phyloP scores from a whole-genome alignment of 31 red algal genomes.

The Endocladia muricata region DNA sequence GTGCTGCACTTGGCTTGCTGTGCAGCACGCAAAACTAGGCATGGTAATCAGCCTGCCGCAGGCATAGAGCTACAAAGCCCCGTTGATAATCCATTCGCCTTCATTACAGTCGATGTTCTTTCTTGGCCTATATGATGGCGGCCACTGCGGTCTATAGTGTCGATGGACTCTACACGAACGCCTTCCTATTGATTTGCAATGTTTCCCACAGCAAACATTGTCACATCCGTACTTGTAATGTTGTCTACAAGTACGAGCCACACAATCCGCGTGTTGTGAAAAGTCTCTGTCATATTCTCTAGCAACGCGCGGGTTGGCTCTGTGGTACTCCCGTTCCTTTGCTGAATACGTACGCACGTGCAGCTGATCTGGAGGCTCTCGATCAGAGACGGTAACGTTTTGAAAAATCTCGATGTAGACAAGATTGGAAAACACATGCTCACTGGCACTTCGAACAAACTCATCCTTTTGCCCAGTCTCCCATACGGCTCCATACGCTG shows the following conservation, averaged over 20 bases:
- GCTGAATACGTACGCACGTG: neutral
- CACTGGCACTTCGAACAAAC: neutral
- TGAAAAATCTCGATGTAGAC: neutral
- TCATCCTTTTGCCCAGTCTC: neutral
- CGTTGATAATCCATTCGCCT: too few species aligned
- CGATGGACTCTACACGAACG: neutral
- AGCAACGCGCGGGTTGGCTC: neutral
- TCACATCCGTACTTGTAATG: neutral
- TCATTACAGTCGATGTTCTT: too few species aligned
- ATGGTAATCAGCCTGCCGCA: too few species aligned
- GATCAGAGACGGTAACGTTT: neutral
- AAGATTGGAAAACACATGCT: slow-evolving; percentile 7
- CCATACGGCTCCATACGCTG: neutral
- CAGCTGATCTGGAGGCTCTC: neutral
- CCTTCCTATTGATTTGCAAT: neutral
- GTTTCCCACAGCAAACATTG: neutral
- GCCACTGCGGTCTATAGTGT: too few species aligned
- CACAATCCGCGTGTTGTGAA: neutral
- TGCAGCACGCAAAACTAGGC: too few species aligned
- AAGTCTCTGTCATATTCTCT: neutral
- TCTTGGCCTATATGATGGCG: too few species aligned
- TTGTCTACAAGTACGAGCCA: neutral
- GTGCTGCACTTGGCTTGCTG: too few species aligned
- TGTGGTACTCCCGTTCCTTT: neutral
- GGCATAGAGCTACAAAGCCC: too few species aligned